Base-by-base conservation (phyloP, 306 rosid species). In the Carpinus viminea region DNA sequence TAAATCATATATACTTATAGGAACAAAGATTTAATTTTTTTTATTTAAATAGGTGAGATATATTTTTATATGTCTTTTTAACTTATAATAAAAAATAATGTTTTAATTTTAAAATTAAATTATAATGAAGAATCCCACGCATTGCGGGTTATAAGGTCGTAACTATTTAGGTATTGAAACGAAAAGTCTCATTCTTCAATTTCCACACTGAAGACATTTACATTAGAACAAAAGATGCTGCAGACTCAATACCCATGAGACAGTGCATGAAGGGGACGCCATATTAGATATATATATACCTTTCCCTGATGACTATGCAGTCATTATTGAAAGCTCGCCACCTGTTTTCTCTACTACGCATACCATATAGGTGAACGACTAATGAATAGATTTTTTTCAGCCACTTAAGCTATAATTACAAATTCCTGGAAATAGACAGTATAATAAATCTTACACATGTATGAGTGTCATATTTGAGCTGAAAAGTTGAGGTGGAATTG, bases 391-490 rank as follows among this genome's bases (percentile, higher is more conserved):
- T 57, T 31, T 10, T 57, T 21, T 8, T 57, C 64, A 57, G 16
- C 65, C 65, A 59, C 15, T 20, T 1, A 9, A 59, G 26, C 47
- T 34, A 24, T 38, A 55, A 21, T 43, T 21, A 59, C 20, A 75
- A n/a, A 5, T 50, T 50, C 43, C 3, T 24, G 57, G n/a, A 7
- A 59, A 71, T 47, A 12, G 48, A 41, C 7, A 9, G 66, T 56
- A 21, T 28, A 65, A 48, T 17, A 1, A 53, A 59, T 47, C 89
- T 82, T 85, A 85, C 89, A 82, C 79, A 76, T 85, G 89, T 72
- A 85, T 2, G 55, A 82, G 80, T 0, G 0, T 2, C 89, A 82
- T 85, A 15, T 76, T 55, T 57, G 89, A 36, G 53, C 65, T 79
- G 70, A 82, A 85, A 13, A 82, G 84, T 64, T 34, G 0, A 0